Percentiles rank a stretch among this genome's conserved stretches.
phyloP scores from a whole-genome alignment of 1,139 yeast species.

The Pichia sp. region DNA sequence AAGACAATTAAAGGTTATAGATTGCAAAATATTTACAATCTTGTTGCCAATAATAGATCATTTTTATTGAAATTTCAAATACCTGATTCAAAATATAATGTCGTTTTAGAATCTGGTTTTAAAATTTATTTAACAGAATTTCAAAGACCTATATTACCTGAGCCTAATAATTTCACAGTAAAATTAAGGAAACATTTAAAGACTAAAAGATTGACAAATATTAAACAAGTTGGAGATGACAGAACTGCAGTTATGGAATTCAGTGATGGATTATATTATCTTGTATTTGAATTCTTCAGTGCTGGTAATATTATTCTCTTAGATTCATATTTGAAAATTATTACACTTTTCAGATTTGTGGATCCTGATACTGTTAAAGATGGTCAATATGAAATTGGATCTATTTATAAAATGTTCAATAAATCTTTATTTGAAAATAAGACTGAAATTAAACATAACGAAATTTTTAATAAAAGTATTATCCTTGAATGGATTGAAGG shows the following conservation, averaged over 20 bases:
- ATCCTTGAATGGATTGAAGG: slow-evolving; percentile 43
- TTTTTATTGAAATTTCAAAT: slow-evolving; percentile 73
- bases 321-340: slow-evolving; percentile 59
- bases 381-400: slow-evolving; percentile 66
- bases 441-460: slow-evolving; percentile 14
- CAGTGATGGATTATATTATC: slow-evolving; percentile 68
- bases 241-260: slow-evolving; percentile 76
- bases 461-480: slow-evolving; percentile 30
- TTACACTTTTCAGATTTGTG: slow-evolving; percentile 74
- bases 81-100: slow-evolving; percentile 71
- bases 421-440: slow-evolving; percentile 36
- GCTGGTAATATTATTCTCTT: slow-evolving; percentile 85
- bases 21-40: slow-evolving; percentile 78
- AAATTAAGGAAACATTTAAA: slow-evolving; percentile 83
- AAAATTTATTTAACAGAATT: slow-evolving; percentile 73
- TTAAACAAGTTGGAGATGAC: slow-evolving; percentile 71
- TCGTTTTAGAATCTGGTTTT: slow-evolving; percentile 83
- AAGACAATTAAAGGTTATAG: slow-evolving; percentile 54
- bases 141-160: slow-evolving; percentile 69
- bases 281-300: slow-evolving; percentile 87
- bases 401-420: slow-evolving; percentile 56
- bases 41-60: slow-evolving; percentile 64
- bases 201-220: slow-evolving; percentile 64
- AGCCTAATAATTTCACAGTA: slow-evolving; percentile 79
- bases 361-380: slow-evolving; percentile 46